Evolutionary conservation across 495 filamentous ascomycete genomes (phyloP).

Genomic region (Xylaria palmicola): DNA sequence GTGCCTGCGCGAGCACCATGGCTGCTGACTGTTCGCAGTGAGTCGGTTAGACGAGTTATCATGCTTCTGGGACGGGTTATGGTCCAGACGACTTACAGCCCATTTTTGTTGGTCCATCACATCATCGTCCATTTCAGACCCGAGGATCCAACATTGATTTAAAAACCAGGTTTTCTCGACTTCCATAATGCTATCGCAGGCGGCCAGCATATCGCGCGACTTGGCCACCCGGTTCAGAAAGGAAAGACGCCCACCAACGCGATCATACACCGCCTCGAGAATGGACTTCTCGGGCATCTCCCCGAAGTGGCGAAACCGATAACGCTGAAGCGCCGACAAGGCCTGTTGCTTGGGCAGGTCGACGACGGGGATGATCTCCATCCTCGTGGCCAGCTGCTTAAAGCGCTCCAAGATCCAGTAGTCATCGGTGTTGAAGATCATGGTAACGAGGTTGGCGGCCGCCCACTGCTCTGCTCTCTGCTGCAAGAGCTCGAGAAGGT

Average conservation of each 20-base stretch:
- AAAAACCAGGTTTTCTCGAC: conserved; percentile 92
- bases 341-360: conserved; percentile 80
- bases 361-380: conserved; percentile 81
- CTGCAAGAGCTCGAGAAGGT: conserved; percentile 91
- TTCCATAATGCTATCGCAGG: conserved; percentile 73
- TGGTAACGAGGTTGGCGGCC: conserved; percentile 80
- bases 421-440: conserved; percentile 91
- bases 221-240: conserved; percentile 87
- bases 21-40: conserved; percentile 65
- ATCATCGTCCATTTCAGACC: conserved; percentile 93
- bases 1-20: conserved; percentile 87
- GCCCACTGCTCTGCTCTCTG: conserved; percentile 96
- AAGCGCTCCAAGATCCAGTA: conserved; percentile 97
- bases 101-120: conserved; percentile 99
- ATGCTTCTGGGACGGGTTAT: background rate
- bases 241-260: conserved; percentile 80
- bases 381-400: conserved; percentile 84
- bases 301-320: conserved; percentile 66
- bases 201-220: conserved; percentile 69
- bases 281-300: conserved; percentile 54
- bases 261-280: conserved; percentile 76
- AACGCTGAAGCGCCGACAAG: conserved; percentile 68
- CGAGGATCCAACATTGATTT: conserved; percentile 93
- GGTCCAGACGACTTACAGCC: conserved; percentile 55
- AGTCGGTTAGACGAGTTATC: conserved; percentile 13